Percentiles rank a stretch among this genome's conserved stretches.
Conservation (phyloP, 148 eudicot species). For the Mesembryanthemum crystallinum region DNA sequence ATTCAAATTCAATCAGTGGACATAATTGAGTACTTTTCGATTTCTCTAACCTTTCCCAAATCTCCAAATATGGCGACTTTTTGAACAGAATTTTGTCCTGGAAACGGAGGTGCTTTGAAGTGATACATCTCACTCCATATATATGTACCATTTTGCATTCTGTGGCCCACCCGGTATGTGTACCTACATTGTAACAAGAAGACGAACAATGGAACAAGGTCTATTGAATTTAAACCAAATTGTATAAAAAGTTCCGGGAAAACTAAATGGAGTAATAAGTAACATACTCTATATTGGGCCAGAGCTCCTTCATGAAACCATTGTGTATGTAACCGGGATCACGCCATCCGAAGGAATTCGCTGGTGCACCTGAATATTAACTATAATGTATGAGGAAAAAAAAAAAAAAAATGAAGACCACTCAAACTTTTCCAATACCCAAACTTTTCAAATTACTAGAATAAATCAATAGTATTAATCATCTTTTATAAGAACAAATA, state of each 20-base stretch:
- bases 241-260: neutral
- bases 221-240: neutral
- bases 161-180: constrained; percentile 67
- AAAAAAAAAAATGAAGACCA: too few relatives aligned
- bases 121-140: constrained; percentile 55
- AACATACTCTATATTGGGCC: constrained; percentile 58
- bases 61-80: constrained; percentile 71
- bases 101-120: constrained; percentile 75
- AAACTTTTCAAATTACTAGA: too few relatives aligned
- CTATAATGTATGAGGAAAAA: too few relatives aligned
- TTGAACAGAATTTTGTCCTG: constrained; percentile 72
- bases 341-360: constrained; percentile 67
- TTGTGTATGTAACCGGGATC: constrained; percentile 66
- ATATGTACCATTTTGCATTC: constrained; percentile 43
- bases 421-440: too few relatives aligned
- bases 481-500: too few relatives aligned
- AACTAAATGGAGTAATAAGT: too few relatives aligned
- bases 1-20: too few relatives aligned
- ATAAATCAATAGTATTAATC: too few relatives aligned
- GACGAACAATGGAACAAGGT: too few relatives aligned
- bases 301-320: constrained; percentile 49
- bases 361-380: constrained; percentile 62
- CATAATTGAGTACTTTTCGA: too few relatives aligned
- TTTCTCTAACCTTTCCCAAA: constrained; percentile 72
- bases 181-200: constrained; percentile 43